Evolutionary conservation across 306 rosid species (phyloP).

Genomic region (Pyrus betulifolia): DNA sequence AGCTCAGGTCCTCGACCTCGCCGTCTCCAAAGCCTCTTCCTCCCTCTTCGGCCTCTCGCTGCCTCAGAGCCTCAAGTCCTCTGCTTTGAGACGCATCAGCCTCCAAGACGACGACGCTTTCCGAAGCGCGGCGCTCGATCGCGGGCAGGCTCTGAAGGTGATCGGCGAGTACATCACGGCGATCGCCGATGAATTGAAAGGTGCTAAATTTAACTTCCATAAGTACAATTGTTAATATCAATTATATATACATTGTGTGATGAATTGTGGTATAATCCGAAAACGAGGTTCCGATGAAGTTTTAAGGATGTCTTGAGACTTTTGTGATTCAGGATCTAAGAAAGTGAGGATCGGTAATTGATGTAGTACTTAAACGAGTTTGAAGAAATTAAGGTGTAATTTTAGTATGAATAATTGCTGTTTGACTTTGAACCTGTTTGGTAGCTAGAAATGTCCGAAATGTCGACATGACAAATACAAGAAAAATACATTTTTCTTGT

Average conservation of each 20-base stretch:
- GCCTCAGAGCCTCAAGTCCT: conserved; percentile 45
- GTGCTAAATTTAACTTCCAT: conserved; percentile 16
- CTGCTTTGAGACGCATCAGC: conserved; percentile 49
- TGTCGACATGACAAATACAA: neutral
- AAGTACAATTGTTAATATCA: neutral
- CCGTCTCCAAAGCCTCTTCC: conserved; percentile 47
- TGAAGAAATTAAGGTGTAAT: neutral
- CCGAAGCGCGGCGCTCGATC: conserved; percentile 23
- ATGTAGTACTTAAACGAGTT: neutral
- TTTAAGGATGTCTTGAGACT: neutral
- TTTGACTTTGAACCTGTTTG: neutral
- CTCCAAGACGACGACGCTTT: conserved; percentile 16
- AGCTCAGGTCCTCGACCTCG: conserved; percentile 56
- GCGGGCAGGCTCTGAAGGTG: conserved; percentile 36
- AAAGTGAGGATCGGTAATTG: neutral
- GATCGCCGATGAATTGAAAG: conserved; percentile 69
- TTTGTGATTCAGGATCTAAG: neutral
- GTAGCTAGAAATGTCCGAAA: neutral
- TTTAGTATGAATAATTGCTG: neutral
- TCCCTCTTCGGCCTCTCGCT: conserved; percentile 54
- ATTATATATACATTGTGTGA: neutral
- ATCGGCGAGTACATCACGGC: conserved; percentile 56
- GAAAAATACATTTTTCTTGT: neutral
- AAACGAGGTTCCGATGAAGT: neutral
- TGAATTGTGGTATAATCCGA: neutral